Conservation (phyloP, 139 green algal genomes). For the Desmodesmus armatus region DNA sequence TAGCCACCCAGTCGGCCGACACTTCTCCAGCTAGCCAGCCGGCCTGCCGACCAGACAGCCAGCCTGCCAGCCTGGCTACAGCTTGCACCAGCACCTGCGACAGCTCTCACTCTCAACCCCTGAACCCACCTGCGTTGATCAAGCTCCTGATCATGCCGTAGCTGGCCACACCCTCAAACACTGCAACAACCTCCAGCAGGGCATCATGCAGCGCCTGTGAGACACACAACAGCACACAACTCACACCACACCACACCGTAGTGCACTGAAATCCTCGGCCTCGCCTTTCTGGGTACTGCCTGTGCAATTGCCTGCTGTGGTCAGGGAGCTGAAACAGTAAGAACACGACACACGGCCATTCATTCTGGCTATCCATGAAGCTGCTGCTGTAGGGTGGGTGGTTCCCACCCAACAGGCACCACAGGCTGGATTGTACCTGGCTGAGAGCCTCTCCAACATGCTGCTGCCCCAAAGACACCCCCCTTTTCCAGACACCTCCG, state of each 20-base stretch:
- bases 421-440: too few relatives aligned
- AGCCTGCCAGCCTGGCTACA: too few relatives aligned
- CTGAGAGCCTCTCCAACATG: too few relatives aligned
- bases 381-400: not conserved
- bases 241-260: not conserved
- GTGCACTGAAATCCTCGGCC: not conserved
- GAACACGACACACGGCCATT: not conserved
- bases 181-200: slow-evolving; percentile 7
- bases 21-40: not conserved
- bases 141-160: slow-evolving; percentile 26
- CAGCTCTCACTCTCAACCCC: not conserved
- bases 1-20: not conserved
- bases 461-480: not conserved
- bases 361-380: not conserved
- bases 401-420: not conserved
- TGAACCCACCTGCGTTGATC: slow-evolving; percentile 41
- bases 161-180: slow-evolving; percentile 33
- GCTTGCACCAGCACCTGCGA: not conserved
- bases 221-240: not conserved
- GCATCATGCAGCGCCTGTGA: slow-evolving; percentile 32
- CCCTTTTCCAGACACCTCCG: too few relatives aligned
- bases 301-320: not conserved
- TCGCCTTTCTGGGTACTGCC: not conserved
- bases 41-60: not conserved
- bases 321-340: not conserved